Conservation (phyloP, 2,329 filamentous ascomycete genomes). For the Fusarium tuaranense region DNA sequence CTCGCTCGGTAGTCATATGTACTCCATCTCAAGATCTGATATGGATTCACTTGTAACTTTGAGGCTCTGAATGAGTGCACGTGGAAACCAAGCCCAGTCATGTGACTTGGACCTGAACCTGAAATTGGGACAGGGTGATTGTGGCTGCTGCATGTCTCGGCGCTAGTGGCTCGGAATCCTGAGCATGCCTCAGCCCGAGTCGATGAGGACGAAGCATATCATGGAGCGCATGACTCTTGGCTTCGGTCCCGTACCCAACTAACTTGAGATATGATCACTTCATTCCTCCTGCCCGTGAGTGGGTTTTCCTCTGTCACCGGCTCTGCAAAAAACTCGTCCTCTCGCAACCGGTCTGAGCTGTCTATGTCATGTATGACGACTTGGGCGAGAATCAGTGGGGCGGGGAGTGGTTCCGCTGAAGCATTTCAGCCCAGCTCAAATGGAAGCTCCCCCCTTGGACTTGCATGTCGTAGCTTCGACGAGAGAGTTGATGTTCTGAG, state of each 20-base stretch:
- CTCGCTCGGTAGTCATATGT: not conserved
- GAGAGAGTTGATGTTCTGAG: not conserved
- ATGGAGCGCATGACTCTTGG: not conserved
- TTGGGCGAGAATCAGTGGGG: slow-evolving; percentile 30
- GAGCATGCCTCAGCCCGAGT: slow-evolving; percentile 11
- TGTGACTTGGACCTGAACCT: not conserved
- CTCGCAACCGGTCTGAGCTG: not conserved
- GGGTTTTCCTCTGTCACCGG: not conserved
- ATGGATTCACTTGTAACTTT: not conserved
- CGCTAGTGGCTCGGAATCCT: slow-evolving; percentile 24
- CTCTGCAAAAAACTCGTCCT: not conserved
- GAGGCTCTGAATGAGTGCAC: slow-evolving; percentile 14
- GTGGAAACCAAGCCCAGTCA: slow-evolving; percentile 20
- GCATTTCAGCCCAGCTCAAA: slow-evolving; percentile 11
- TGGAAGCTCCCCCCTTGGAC: slow-evolving; percentile 15
- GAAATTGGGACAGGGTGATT: slow-evolving; percentile 21
- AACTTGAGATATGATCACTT: not conserved
- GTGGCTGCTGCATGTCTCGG: slow-evolving; percentile 17
- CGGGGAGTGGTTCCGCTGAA: slow-evolving; percentile 27
- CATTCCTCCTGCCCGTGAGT: not conserved
- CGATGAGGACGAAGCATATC: not conserved
- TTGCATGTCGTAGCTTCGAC: slow-evolving; percentile 3
- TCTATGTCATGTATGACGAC: slow-evolving; percentile 40
- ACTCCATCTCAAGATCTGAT: not conserved
- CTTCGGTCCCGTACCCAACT: not conserved